A percentile compares a stretch with the other conserved stretches of the same genome.
Evolutionary conservation across 441 rosid species (phyloP).

Genomic region (Dalechampia spathulata): DNA sequence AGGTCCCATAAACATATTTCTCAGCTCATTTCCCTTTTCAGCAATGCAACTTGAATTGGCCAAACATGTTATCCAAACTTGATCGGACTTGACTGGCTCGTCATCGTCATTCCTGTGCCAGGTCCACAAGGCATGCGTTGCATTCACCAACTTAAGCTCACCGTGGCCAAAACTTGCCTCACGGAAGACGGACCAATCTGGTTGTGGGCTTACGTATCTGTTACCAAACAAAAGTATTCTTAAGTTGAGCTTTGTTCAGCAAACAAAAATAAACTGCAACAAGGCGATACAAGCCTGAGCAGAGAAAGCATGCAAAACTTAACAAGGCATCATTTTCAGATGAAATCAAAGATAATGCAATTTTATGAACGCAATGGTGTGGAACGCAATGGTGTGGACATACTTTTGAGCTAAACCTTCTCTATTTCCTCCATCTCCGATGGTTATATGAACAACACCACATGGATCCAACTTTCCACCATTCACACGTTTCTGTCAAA

Average conservation of each 20-base stretch:
- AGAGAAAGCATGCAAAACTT: neutral
- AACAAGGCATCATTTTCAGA: neutral
- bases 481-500: slow-evolving; percentile 61
- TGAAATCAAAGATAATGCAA: too few species aligned
- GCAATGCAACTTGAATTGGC: slow-evolving; percentile 49
- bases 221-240: neutral
- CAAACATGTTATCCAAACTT: slow-evolving; percentile 78
- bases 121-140: slow-evolving; percentile 84
- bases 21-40: slow-evolving; percentile 28
- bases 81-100: slow-evolving; percentile 73
- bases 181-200: slow-evolving; percentile 91
- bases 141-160: slow-evolving; percentile 65
- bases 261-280: too few species aligned
- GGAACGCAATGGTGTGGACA: slow-evolving; percentile 9
- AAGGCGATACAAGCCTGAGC: neutral
- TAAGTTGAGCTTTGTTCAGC: neutral
- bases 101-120: slow-evolving; percentile 99
- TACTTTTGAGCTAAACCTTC: slow-evolving; percentile 90
- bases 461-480: slow-evolving; percentile 66
- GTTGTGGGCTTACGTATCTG: slow-evolving; percentile 70
- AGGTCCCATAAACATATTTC: slow-evolving; percentile 51
- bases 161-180: slow-evolving; percentile 99
- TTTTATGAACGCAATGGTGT: slow-evolving; percentile 2
- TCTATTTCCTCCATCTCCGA: slow-evolving; percentile 96
- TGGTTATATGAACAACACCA: slow-evolving; percentile 82